Evolutionary conservation across 306 rosid species (phyloP).

Genomic region (Cicer yamashitae): DNA sequence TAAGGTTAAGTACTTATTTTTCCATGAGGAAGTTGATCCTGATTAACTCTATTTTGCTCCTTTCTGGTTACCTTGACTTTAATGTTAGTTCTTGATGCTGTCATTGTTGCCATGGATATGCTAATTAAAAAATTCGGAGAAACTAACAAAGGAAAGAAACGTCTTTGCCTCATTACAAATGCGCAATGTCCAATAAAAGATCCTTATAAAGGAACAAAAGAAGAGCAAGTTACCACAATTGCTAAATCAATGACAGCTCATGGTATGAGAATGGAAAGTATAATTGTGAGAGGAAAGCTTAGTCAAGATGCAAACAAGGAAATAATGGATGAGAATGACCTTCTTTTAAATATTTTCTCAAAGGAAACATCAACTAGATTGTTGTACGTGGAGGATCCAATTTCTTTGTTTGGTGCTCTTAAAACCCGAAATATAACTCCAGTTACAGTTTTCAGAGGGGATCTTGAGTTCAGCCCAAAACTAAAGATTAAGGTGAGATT

Average conservation of each 20-base stretch:
- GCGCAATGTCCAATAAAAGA: conserved; percentile 73
- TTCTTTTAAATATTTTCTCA: conserved; percentile 66
- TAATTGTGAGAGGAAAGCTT: conserved; percentile 70
- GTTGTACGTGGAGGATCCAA: conserved; percentile 68
- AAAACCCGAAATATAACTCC: conserved; percentile 74
- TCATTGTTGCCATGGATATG: conserved; percentile 94
- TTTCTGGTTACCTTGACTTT: conserved; percentile 67
- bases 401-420: conserved; percentile 79
- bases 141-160: conserved; percentile 80
- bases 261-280: conserved; percentile 87
- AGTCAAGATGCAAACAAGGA: conserved; percentile 53
- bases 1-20: too few species aligned
- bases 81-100: conserved; percentile 83
- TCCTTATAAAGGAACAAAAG: conserved; percentile 79
- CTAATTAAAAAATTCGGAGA: conserved; percentile 79
- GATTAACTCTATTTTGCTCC: background rate
- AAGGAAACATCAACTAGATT: conserved; percentile 72
- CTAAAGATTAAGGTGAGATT: conserved; percentile 79
- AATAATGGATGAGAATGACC: conserved; percentile 78
- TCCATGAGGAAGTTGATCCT: too few species aligned
- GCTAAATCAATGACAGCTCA: conserved; percentile 74
- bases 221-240: conserved; percentile 75
- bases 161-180: conserved; percentile 81
- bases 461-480: conserved; percentile 74
- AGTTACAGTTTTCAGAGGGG: conserved; percentile 79